A percentile compares a stretch with the other conserved stretches of the same genome.
phyloP scores from a whole-genome alignment of 352 stramenopile genomes.

The Phytopythium oedochilum region DNA sequence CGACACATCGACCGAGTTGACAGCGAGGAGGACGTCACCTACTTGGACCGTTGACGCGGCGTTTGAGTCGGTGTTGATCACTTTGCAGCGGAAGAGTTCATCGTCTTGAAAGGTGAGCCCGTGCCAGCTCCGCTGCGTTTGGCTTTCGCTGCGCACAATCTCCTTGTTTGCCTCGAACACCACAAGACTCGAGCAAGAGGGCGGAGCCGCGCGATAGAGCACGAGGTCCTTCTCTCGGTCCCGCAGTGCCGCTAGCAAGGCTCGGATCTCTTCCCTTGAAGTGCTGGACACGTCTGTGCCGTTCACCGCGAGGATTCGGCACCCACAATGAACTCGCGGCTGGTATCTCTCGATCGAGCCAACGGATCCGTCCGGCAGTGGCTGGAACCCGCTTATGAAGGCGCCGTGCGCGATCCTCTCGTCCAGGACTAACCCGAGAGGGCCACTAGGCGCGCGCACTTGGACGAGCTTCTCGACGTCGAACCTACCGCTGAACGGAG shows the following conservation, averaged over 20 bases:
- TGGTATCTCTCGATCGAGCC: slow-evolving; percentile 22
- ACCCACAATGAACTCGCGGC: slow-evolving; percentile 38
- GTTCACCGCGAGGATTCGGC: slow-evolving; percentile 54
- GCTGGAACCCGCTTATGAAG: slow-evolving; percentile 46
- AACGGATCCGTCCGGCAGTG: slow-evolving; percentile 26
- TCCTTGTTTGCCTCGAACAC: slow-evolving; percentile 9
- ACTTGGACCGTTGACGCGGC: slow-evolving; percentile 7
- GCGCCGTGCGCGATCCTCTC: slow-evolving; percentile 33
- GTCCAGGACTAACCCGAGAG: slow-evolving; percentile 42
- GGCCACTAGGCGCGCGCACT: slow-evolving; percentile 29
- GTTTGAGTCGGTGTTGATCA: slow-evolving; percentile 15
- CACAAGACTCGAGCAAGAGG: slow-evolving; percentile 21
- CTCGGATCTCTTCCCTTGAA: slow-evolving; percentile 30
- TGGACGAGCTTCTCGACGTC: slow-evolving; percentile 56
- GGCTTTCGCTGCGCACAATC: neutral
- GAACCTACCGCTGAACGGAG: slow-evolving; percentile 8
- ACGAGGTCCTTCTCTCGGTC: slow-evolving; percentile 54
- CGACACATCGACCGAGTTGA: slow-evolving; percentile 41
- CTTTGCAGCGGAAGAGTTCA: slow-evolving; percentile 31
- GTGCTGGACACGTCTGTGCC: slow-evolving; percentile 33
- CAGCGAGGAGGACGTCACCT: slow-evolving; percentile 38
- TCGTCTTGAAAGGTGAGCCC: slow-evolving; percentile 29
- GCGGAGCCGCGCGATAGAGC: slow-evolving; percentile 32
- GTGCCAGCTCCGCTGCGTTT: neutral
- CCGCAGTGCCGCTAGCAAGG: slow-evolving; percentile 23